Conservation (phyloP, 2,329 filamentous ascomycete genomes). For the Curvularia sp. region DNA sequence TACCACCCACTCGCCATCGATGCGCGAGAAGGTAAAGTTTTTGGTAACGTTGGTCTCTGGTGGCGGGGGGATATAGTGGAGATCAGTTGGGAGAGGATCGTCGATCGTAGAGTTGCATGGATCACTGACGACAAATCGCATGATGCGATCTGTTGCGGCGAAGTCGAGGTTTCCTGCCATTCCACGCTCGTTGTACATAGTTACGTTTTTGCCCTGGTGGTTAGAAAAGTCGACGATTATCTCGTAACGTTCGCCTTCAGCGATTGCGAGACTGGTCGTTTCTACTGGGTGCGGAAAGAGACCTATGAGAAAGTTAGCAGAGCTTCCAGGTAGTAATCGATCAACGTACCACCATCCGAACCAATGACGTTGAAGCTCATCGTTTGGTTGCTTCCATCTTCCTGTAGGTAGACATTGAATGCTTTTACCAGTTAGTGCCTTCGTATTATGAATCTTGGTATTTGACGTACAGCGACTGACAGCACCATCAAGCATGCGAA, state of each 20-base stretch:
- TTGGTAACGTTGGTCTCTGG: slow-evolving; percentile 27
- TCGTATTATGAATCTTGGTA: not conserved
- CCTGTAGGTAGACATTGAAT: slow-evolving; percentile 59
- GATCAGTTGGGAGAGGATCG: slow-evolving; percentile 37
- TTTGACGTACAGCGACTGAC: slow-evolving; percentile 33
- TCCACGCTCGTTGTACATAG: slow-evolving; percentile 53
- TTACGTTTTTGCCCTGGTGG: slow-evolving; percentile 60
- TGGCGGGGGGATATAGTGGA: slow-evolving; percentile 38
- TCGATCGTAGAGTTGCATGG: slow-evolving; percentile 31
- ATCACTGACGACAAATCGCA: slow-evolving; percentile 56
- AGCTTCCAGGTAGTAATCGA: no score
- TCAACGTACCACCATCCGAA: slow-evolving; percentile 56
- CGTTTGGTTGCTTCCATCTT: slow-evolving; percentile 30
- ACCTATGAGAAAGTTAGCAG: slow-evolving; percentile 34
- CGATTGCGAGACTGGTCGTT: slow-evolving; percentile 54
- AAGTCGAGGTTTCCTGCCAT: slow-evolving; percentile 60
- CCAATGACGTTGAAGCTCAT: slow-evolving; percentile 63
- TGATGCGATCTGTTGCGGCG: slow-evolving; percentile 52
- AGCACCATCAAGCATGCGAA: slow-evolving; percentile 60
- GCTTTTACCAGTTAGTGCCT: slow-evolving; percentile 34
- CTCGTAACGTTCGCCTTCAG: slow-evolving; percentile 67
- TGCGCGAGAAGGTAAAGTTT: slow-evolving; percentile 45
- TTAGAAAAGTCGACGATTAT: slow-evolving; percentile 63
- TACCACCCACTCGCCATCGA: slow-evolving; percentile 40
- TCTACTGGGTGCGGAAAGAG: slow-evolving; percentile 58